Base-by-base conservation (phyloP, 2,329 filamentous ascomycete species). In the Penicillium hordei region DNA sequence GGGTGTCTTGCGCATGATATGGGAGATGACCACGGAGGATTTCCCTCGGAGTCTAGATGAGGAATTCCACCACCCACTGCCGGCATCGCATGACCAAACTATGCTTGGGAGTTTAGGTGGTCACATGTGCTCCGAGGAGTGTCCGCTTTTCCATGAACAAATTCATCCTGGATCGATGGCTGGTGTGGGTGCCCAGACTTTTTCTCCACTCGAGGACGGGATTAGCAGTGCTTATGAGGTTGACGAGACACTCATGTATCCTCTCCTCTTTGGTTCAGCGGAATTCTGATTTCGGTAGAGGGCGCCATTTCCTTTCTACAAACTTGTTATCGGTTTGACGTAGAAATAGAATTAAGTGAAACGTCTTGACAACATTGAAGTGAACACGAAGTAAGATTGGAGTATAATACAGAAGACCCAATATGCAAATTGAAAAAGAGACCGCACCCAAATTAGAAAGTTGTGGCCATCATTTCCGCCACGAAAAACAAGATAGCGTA, bases 321-420 rank as follows among this genome's bases (percentile, higher is more conserved):
- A 13, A 51, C 12, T 38, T 48, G 6, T 48, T n/a, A 48, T 48
- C 12, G 21, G n/a, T 31, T 25, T 29, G 21, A 48, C 8, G 7
- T 10, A 38, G 25, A 29, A 23, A 4, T 5, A 25, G 4, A 23
- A 9, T 29, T 4, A 7, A 17, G 27, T 38, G 39, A 42, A 34
- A 29, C 6, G 17, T 17, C 8, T 52, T 42, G 42, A 43, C 36
- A 19, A 38, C 34, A 38, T 38, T 38, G 34, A n/a, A 52, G 39
- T 48, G 49, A 60, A 61, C 42, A 58, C 48, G 46, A 55, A 56
- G 50, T 65, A 55, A 57, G 57, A 70, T 70, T 71, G 67, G 61
- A 67, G 66, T 73, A 73, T 72, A 73, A 71, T 73, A 73, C 58
- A 61, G 59, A 66, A 68, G 53, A 60, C 64, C 59, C 59, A 64